Percentiles rank a stretch among this genome's conserved stretches.
phyloP scores from a whole-genome alignment of 306 rosid genomes.

The Cicer judaicum region DNA sequence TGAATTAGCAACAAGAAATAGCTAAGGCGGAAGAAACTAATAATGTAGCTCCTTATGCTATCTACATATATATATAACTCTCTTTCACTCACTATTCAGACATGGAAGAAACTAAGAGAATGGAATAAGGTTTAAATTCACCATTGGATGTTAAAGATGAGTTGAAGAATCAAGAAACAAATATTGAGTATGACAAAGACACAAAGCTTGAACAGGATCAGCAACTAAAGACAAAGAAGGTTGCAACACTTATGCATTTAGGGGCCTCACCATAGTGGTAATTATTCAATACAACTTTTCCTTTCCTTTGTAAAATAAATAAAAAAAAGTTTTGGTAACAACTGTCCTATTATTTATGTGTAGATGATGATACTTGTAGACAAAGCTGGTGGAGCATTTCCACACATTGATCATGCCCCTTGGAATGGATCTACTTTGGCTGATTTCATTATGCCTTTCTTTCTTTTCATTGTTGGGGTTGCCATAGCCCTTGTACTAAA shows the following conservation, averaged over 20 bases:
- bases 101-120: constrained; percentile 63
- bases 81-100: neutral
- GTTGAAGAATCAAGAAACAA: constrained; percentile 14
- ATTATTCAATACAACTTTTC: constrained; percentile 3
- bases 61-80: too few relatives aligned
- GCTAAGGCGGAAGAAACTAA: too few relatives aligned
- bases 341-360: neutral
- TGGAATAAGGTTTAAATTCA: constrained; percentile 64
- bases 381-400: constrained; percentile 78
- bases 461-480: constrained; percentile 93
- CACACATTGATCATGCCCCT: constrained; percentile 83
- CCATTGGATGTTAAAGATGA: constrained; percentile 23
- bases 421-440: constrained; percentile 92
- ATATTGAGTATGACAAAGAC: constrained; percentile 38
- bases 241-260: constrained; percentile 81
- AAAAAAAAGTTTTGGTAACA: too few relatives aligned
- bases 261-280: constrained; percentile 93
- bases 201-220: constrained; percentile 20
- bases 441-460: constrained; percentile 89
- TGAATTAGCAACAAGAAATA: too few relatives aligned
- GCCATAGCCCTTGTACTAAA: constrained; percentile 87
- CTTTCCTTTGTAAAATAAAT: too few relatives aligned
- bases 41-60: too few relatives aligned
- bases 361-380: constrained; percentile 90
- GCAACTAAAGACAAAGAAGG: constrained; percentile 60